Conservation (phyloP, 1,284 basidiomycete species). For the Pseudozyma hubeiensis region DNA sequence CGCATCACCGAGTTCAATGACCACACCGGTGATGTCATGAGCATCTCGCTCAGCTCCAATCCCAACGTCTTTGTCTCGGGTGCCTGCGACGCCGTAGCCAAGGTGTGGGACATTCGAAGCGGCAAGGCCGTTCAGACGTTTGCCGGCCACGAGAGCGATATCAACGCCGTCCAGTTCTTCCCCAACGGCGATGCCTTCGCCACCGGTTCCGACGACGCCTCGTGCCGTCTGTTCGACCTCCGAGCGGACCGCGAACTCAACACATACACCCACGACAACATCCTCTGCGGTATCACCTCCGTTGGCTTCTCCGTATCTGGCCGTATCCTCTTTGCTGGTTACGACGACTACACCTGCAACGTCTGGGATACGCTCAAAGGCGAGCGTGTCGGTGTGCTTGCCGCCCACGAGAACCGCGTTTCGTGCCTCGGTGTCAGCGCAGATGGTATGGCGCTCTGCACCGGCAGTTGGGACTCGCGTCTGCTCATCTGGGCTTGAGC, state of each 20-base stretch:
- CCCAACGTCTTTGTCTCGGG: constrained; percentile 97
- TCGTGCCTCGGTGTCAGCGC: constrained; percentile 94
- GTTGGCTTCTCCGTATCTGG: constrained; percentile 98
- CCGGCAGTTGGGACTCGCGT: constrained; percentile 98
- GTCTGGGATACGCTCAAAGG: constrained; percentile 99
- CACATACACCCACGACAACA: constrained; percentile 96
- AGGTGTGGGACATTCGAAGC: constrained; percentile 97
- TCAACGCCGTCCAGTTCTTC: constrained; percentile 99
- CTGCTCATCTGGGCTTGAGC: constrained; percentile 71
- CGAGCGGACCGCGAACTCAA: constrained; percentile 96
- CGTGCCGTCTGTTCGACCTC: constrained; percentile 96
- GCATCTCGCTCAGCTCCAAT: constrained; percentile 88
- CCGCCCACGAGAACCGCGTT: constrained; percentile 97
- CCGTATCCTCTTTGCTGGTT: constrained; percentile 95
- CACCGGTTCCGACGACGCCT: constrained; percentile 98
- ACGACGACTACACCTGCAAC: constrained; percentile 99
- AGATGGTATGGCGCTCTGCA: constrained; percentile 97
- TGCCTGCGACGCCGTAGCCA: constrained; percentile 96
- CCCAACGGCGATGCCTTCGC: constrained; percentile 98
- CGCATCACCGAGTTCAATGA: constrained; percentile 96
- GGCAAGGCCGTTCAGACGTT: constrained; percentile 98
- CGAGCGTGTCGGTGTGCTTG: constrained; percentile 94
- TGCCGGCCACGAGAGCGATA: constrained; percentile 97
- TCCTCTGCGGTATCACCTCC: constrained; percentile 96
- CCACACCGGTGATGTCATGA: constrained; percentile 98